Conservation (phyloP, 495 filamentous ascomycete species). For the Hypomontagnella monticulosa region DNA sequence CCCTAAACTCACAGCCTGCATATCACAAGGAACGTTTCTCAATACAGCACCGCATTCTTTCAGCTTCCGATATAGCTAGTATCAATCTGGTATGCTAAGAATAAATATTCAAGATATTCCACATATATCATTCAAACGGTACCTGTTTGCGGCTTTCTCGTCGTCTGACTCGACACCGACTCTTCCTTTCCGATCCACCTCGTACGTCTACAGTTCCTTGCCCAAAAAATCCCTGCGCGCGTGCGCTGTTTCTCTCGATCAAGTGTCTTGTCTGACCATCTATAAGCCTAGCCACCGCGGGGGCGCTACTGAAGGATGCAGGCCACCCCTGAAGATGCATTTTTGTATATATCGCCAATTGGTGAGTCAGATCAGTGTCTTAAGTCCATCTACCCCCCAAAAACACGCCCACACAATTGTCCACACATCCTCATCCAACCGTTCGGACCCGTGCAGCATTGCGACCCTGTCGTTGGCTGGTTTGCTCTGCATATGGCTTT, state of each 20-base stretch:
- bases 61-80: constrained; percentile 1
- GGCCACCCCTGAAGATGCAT: constrained; percentile 54
- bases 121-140: constrained; percentile 3
- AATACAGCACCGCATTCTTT: constrained; percentile 4
- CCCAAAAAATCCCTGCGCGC: constrained; percentile 32
- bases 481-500: constrained; percentile 39
- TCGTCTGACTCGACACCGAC: constrained; percentile 43
- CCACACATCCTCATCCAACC: constrained; percentile 53
- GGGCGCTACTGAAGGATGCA: constrained; percentile 47
- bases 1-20: constrained; percentile 7
- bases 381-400: constrained; percentile 38
- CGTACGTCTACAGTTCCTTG: constrained; percentile 11
- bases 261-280: constrained; percentile 36
- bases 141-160: constrained; percentile 3
- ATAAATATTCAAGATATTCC: background rate
- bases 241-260: constrained; percentile 17
- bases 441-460: constrained; percentile 55
- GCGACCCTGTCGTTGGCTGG: constrained; percentile 51
- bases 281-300: constrained; percentile 31
- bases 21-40: constrained; percentile 14
- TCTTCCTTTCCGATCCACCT: constrained; percentile 28
- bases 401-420: background rate
- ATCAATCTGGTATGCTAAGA: too few species aligned
- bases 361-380: constrained; percentile 53
- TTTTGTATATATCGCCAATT: constrained; percentile 60